These are phyloP conservation scores for Typha latifolia DNA, from an alignment of 176 grass and related monocot species.

Conservation along the genomic window DNA sequence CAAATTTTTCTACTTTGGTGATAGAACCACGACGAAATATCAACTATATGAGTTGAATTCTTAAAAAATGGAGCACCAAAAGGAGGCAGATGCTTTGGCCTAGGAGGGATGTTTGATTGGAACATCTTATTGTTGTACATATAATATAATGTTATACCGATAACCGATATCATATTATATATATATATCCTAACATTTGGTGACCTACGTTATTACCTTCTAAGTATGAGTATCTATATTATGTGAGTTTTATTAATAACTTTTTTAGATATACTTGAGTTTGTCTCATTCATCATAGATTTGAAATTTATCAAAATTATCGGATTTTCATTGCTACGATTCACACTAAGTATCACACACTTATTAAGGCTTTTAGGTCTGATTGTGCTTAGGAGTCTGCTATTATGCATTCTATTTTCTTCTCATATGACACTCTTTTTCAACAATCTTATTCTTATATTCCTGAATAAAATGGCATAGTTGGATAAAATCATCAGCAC, in stretches of 20 bases:
- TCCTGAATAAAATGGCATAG: not conserved
- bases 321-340: not conserved
- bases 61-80: too few species aligned
- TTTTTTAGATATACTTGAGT: not conserved
- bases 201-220: not conserved
- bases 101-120: too few species aligned
- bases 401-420: not conserved
- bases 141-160: too few species aligned
- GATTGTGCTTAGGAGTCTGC: not conserved
- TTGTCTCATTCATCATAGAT: not conserved
- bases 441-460: not conserved
- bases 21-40: too few species aligned
- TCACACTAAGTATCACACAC: not conserved
- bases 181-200: not conserved
- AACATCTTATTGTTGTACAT: too few species aligned
- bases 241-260: not conserved
- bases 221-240: not conserved
- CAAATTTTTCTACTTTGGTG: too few species aligned
- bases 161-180: too few species aligned
- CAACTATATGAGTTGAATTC: too few species aligned
- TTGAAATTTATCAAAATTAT: not conserved
- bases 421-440: not conserved
- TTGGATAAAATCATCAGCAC: not conserved
- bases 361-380: not conserved
- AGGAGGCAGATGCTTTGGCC: too few species aligned